Percentiles rank a stretch among this genome's conserved stretches.
These are phyloP conservation scores for Immersiella caudata DNA, from an alignment of 495 filamentous ascomycete species.

Conservation along the genomic window DNA sequence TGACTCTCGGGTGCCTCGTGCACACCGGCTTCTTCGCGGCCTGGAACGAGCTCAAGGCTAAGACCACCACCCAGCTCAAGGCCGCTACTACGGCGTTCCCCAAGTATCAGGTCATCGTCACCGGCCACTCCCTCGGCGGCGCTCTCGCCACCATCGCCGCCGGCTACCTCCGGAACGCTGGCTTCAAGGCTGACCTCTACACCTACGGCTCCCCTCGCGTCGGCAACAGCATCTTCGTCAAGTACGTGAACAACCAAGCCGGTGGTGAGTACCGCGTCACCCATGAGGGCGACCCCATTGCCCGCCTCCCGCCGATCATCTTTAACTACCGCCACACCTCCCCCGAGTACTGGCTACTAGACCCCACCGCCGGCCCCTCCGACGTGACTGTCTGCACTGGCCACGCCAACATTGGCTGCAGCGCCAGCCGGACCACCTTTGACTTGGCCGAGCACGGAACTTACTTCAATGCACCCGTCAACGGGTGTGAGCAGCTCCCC, in stretches of 20 bases:
- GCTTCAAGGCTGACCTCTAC: slow-evolving; percentile 52
- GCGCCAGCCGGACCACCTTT: slow-evolving; percentile 39
- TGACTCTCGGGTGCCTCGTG: slow-evolving; percentile 36
- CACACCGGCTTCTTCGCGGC: slow-evolving; percentile 47
- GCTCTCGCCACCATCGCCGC: slow-evolving; percentile 66
- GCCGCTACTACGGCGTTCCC: slow-evolving; percentile 45
- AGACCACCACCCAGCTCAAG: slow-evolving; percentile 29
- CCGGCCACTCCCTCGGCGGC: slow-evolving; percentile 71
- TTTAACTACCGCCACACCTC: slow-evolving; percentile 63
- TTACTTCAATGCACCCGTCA: slow-evolving; percentile 45
- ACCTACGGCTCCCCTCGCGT: slow-evolving; percentile 71
- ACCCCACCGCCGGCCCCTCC: slow-evolving; percentile 24
- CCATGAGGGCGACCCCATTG: slow-evolving; percentile 67
- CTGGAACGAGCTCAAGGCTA: slow-evolving; percentile 39
- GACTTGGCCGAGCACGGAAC: slow-evolving; percentile 37
- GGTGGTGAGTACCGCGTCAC: slow-evolving; percentile 66
- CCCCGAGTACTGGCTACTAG: slow-evolving; percentile 66
- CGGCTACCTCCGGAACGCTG: slow-evolving; percentile 57
- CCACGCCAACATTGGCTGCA: slow-evolving; percentile 43
- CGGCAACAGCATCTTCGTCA: slow-evolving; percentile 59
- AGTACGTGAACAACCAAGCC: slow-evolving; percentile 55
- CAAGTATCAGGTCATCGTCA: slow-evolving; percentile 57
- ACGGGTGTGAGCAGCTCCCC: slow-evolving; percentile 31
- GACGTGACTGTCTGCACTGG: slow-evolving; percentile 44
- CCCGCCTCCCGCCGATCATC: slow-evolving; percentile 60